These are phyloP conservation scores for Drechslerella coelobrocha DNA, from an alignment of 2,329 filamentous ascomycete species.

Conservation along the genomic window DNA sequence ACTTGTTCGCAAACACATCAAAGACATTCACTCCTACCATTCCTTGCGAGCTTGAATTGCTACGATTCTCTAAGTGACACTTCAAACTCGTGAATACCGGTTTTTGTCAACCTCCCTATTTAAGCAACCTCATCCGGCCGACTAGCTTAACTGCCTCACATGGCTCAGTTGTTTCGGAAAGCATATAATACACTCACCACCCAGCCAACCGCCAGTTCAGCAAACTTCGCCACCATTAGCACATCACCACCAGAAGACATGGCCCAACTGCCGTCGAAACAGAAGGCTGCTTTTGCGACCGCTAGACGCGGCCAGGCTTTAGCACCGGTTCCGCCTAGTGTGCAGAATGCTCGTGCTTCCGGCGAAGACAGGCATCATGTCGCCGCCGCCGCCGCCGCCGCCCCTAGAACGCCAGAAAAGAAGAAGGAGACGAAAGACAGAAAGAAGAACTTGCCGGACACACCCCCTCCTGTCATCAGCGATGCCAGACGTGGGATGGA, in stretches of 20 bases:
- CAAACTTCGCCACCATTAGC: slow-evolving; percentile 10
- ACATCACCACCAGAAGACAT: slow-evolving; percentile 26
- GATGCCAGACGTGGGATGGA: slow-evolving; percentile 53
- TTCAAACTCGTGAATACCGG: background rate
- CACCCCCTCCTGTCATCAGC: slow-evolving; percentile 53
- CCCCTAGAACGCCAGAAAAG: slow-evolving; percentile 52
- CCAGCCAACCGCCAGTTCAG: slow-evolving; percentile 7
- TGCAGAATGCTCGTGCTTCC: slow-evolving; percentile 43
- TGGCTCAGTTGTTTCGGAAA: slow-evolving; percentile 35
- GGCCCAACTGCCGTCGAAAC: slow-evolving; percentile 46
- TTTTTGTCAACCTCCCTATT: slow-evolving; percentile 2
- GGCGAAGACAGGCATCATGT: slow-evolving; percentile 37
- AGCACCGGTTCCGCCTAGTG: slow-evolving; percentile 44
- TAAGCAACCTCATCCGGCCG: background rate
- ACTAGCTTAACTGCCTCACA: background rate
- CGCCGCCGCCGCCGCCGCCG: slow-evolving; percentile 6
- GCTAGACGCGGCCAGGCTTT: slow-evolving; percentile 50
- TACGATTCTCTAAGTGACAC: background rate
- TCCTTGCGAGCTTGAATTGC: background rate
- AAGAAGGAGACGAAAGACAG: slow-evolving; percentile 53
- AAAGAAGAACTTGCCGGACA: slow-evolving; percentile 54
- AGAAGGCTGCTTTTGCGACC: slow-evolving; percentile 45
- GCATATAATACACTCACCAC: slow-evolving; percentile 33
- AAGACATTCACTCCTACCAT: background rate
- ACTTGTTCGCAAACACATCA: background rate